phyloP scores from a whole-genome alignment of 108 stramenopile species.

The Aurantiochytrium sp. region DNA sequence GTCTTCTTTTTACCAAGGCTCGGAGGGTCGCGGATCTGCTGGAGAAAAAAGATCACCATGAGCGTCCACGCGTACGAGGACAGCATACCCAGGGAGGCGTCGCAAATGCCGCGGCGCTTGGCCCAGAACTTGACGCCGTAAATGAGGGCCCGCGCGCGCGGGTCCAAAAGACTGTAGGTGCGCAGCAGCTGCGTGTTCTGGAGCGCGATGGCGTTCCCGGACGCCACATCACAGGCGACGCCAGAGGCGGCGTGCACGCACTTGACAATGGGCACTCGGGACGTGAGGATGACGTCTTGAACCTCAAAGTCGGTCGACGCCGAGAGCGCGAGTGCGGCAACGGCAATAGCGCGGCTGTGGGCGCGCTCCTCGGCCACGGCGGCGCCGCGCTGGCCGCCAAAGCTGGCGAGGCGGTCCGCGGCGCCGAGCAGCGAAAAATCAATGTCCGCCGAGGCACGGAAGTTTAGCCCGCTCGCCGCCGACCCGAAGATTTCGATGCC shows the following conservation, averaged over 20 bases:
- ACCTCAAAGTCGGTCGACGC: background rate
- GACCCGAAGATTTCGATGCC: background rate
- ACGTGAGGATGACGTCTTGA: background rate
- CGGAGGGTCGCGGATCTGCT: background rate
- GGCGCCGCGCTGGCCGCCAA: background rate
- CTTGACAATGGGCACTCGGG: background rate
- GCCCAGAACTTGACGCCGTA: slow-evolving; percentile 30
- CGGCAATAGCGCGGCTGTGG: background rate
- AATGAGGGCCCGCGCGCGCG: background rate
- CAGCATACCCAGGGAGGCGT: background rate
- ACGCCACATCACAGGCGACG: background rate
- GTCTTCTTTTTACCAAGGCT: too few species aligned
- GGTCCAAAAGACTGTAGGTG: background rate
- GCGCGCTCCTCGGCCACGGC: background rate
- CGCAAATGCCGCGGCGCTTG: background rate
- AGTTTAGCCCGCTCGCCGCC: background rate
- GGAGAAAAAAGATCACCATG: slow-evolving; percentile 26
- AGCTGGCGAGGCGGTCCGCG: background rate
- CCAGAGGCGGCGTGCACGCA: background rate
- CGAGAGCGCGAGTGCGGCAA: background rate
- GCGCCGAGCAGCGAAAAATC: background rate
- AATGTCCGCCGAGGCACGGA: background rate
- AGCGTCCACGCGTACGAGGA: slow-evolving; percentile 31
- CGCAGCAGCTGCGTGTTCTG: slow-evolving; percentile 31
- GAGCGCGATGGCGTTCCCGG: background rate